Conservation (phyloP, 192 early-diverging fungal species). For the Radiomyces spectabilis region DNA sequence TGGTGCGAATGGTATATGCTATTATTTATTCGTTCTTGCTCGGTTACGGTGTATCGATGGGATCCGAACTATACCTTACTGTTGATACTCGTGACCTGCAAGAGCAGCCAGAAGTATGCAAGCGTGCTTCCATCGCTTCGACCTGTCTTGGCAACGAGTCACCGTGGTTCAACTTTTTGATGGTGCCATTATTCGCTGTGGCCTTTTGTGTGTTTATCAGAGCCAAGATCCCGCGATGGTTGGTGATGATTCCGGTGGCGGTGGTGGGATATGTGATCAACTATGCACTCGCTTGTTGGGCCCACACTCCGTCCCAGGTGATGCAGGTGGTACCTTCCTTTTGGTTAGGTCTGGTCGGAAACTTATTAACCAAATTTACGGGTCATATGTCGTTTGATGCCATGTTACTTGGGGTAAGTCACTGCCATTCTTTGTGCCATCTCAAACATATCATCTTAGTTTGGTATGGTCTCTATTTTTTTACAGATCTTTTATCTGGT, state of each 20-base stretch:
- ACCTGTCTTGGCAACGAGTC: constrained; percentile 9
- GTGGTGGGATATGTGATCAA: constrained; percentile 59
- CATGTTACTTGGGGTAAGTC: constrained; percentile 70
- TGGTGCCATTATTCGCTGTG: constrained; percentile 34
- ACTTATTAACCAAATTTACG: constrained; percentile 67
- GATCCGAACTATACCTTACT: constrained; percentile 42
- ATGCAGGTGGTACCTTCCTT: constrained; percentile 60
- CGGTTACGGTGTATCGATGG: constrained; percentile 70
- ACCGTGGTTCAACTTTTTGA: constrained; percentile 31
- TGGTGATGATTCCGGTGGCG: constrained; percentile 55
- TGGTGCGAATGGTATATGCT: constrained; percentile 77
- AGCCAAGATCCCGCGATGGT: constrained; percentile 49
- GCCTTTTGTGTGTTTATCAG: constrained; percentile 29
- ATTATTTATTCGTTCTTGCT: constrained; percentile 73
- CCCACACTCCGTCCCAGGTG: constrained; percentile 38
- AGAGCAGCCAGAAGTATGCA: too few relatives aligned
- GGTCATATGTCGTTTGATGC: constrained; percentile 65
- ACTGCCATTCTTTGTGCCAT: too few relatives aligned
- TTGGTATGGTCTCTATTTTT: too few relatives aligned
- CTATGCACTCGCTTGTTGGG: constrained; percentile 41
- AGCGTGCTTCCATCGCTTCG: not conserved
- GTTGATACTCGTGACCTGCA: constrained; percentile 30
- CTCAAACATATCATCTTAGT: too few relatives aligned
- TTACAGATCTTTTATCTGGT: constrained; percentile 61
- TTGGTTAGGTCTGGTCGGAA: constrained; percentile 67